Conservation (phyloP, 2,329 filamentous ascomycete genomes). For the Venturia nashicola region DNA sequence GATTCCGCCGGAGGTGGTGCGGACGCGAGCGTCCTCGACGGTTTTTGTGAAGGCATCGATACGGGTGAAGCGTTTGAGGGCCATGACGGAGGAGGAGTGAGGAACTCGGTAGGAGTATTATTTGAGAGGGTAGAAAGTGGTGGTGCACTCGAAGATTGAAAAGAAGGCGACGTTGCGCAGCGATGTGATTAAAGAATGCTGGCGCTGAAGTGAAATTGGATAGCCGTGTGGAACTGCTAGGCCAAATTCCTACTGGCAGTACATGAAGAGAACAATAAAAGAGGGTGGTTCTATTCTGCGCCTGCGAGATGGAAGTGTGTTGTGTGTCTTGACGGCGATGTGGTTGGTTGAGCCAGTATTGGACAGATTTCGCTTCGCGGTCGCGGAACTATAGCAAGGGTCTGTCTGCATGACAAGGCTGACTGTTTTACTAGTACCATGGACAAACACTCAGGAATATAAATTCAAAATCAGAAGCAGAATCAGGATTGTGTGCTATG, state of each 20-base stretch:
- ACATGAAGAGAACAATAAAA: not conserved
- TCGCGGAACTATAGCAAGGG: not conserved
- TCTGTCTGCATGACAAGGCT: not conserved
- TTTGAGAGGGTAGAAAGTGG: not conserved
- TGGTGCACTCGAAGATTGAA: not conserved
- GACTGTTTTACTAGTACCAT: not conserved
- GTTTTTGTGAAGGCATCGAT: constrained; percentile 99
- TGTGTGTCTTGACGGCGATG: not conserved
- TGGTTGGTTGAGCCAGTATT: not conserved
- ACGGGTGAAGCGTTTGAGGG: constrained; percentile 84
- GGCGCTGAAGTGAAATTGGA: not conserved
- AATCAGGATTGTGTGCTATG: not conserved
- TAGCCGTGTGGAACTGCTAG: not conserved
- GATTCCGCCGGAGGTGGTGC: constrained; percentile 89
- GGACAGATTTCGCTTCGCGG: not conserved
- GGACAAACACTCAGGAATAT: not conserved
- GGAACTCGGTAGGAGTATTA: not conserved
- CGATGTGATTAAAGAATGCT: not conserved
- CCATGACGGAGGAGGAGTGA: constrained; percentile 43
- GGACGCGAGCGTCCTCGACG: constrained; percentile 91
- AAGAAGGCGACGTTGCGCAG: not conserved
- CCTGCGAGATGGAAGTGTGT: not conserved
- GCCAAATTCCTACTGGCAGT: not conserved
- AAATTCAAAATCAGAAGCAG: not conserved
- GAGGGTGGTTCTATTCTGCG: not conserved